Conservation (phyloP, 1,284 basidiomycete species). For the Puccinia horiana region DNA sequence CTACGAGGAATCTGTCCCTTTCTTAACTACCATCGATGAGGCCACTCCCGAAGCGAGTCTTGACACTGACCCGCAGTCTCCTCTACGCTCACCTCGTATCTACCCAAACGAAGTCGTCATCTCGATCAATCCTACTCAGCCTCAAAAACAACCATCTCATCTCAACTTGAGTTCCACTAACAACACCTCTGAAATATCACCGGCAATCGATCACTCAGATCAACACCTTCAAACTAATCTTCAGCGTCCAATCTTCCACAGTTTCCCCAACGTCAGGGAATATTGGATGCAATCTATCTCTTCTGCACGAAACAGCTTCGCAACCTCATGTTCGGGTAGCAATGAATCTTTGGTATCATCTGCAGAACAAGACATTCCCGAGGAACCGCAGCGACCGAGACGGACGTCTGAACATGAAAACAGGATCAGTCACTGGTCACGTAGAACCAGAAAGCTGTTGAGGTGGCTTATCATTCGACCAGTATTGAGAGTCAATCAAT, state of each 20-base stretch:
- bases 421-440: slow-evolving; percentile 52
- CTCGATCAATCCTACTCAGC: not conserved
- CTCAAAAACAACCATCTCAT: not conserved
- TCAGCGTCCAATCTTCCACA: slow-evolving; percentile 39
- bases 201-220: not conserved
- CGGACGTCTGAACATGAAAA: slow-evolving; percentile 52
- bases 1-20: slow-evolving; percentile 22
- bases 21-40: not conserved
- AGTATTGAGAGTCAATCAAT: slow-evolving; percentile 51
- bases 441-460: slow-evolving; percentile 1
- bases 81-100: not conserved
- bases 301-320: slow-evolving; percentile 39
- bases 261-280: slow-evolving; percentile 40
- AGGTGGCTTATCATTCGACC: slow-evolving; percentile 51
- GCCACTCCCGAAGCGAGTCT: slow-evolving; percentile 2
- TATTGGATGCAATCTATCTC: slow-evolving; percentile 31
- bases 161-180: not conserved
- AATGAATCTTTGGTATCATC: slow-evolving; percentile 49
- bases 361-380: slow-evolving; percentile 7
- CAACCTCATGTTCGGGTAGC: slow-evolving; percentile 10
- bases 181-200: not conserved
- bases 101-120: slow-evolving; percentile 2
- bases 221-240: slow-evolving; percentile 26
- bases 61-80: not conserved
- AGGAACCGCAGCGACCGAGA: slow-evolving; percentile 52